Evolutionary conservation across 495 filamentous ascomycete genomes (phyloP), one percentile per base, ranked within the genome.

Genomic region (Neurospora tetrasperma): DNA sequence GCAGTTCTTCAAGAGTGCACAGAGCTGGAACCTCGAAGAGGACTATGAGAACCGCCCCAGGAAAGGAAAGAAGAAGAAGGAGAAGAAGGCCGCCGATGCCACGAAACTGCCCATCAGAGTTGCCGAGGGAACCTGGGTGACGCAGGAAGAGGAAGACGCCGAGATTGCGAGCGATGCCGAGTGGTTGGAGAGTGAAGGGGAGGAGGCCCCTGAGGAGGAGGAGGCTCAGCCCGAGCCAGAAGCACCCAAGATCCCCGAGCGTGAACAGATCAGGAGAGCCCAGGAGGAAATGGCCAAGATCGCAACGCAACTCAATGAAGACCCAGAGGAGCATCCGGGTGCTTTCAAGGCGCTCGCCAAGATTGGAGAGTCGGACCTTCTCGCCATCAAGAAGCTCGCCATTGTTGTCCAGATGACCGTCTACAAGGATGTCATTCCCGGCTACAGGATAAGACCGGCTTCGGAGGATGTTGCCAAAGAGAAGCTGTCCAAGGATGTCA

Each of bases 361-460:
- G 74, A 89, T 98, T 76, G 91, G 89, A 42, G 85, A 90, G 59
- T 90, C 90, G 3, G 78, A 84, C 9, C 90, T 94, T 73, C 79
- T 87, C 42, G 90, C 91, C 7, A 90, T 98, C 76, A 89, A 91
- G 83, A 96, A 93, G 78, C 85, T 99, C 70, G 92, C 90, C 31
- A 80, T 99, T 38, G 92, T 89, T 18, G 91, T 94, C 23, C 94
- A 97, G 81, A 85, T 94, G 78, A 90, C 94, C 8, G 87, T 98
- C n/a, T 99, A 93, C 82, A 96, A 94, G 79, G 94, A 98, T 83
- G 86, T 97, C 54, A 97, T 99, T 68, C 96, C 96, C 0, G 96
- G 95, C 8, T 99, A 98, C 76, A 87, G 96, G 43, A 98, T 98
- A 81, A 90, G 96, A 23, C 93, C 94, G 23, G 81, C 92, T 7